Conservation (phyloP, 176 grass and related monocot species). For the Oryza australiensis region DNA sequence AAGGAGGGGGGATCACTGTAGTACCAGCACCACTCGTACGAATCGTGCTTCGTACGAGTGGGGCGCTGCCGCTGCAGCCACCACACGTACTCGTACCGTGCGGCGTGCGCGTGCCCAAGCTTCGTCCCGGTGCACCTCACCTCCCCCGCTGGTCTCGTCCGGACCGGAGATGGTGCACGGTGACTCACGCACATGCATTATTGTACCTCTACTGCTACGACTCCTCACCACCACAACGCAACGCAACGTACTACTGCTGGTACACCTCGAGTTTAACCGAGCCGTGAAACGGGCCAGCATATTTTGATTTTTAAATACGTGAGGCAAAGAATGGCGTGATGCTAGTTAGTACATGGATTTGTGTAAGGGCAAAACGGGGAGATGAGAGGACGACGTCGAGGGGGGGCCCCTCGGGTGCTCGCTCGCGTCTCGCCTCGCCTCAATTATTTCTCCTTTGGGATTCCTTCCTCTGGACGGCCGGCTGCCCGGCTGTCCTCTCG, state of each 20-base stretch:
- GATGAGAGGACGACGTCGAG: too few relatives aligned
- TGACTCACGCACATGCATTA: neutral
- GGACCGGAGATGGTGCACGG: neutral
- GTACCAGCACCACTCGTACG: neutral
- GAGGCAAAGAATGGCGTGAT: too few relatives aligned
- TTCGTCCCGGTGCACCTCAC: neutral
- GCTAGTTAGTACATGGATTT: too few relatives aligned
- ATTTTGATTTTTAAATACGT: too few relatives aligned
- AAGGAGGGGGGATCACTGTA: constrained; percentile 1
- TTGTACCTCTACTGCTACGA: neutral
- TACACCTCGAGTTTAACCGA: neutral
- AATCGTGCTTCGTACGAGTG: neutral
- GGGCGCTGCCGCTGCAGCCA: neutral
- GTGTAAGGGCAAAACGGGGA: too few relatives aligned
- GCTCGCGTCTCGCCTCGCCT: neutral
- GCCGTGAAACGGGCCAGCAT: too few relatives aligned
- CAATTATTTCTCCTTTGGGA: constrained; percentile 46
- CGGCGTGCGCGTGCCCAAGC: neutral
- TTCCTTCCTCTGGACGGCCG: constrained; percentile 13
- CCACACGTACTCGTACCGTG: constrained; percentile 10
- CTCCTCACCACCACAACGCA: neutral
- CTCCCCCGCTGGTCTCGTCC: neutral
- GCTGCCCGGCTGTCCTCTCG: too few relatives aligned
- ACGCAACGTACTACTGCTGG: too few relatives aligned
- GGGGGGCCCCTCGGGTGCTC: neutral